Evolutionary conservation across 164 flowering plant genomes (phyloP).

Genomic region (Chloranthus sessilifolius): DNA sequence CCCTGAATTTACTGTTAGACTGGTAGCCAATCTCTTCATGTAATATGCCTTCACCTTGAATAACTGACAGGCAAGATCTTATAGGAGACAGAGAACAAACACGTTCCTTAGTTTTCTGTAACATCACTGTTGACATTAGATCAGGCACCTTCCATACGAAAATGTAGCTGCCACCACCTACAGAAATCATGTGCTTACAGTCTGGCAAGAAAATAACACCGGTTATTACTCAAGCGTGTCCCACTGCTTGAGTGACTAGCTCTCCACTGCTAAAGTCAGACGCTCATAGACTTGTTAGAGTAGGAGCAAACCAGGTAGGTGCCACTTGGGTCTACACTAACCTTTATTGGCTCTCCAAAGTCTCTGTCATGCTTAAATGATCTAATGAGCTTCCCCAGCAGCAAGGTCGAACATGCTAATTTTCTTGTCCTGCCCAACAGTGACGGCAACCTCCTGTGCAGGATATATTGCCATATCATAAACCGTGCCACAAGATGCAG

Average conservation of each 20-base stretch:
- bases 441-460: conserved; percentile 40
- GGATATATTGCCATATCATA: conserved; percentile 69
- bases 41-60: conserved; percentile 19
- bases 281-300: conserved; percentile 61
- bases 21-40: conserved; percentile 19
- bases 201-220: conserved; percentile 67
- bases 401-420: too few species aligned
- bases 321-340: conserved; percentile 65
- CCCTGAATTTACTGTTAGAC: conserved; percentile 7
- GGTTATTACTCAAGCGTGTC: conserved; percentile 63
- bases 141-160: conserved; percentile 68
- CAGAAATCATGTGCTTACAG: conserved; percentile 68
- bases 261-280: conserved; percentile 55
- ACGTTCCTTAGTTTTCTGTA: conserved; percentile 36
- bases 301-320: conserved; percentile 65
- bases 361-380: conserved; percentile 48
- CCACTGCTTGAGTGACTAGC: conserved; percentile 48
- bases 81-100: conserved; percentile 27
- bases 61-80: conserved; percentile 15
- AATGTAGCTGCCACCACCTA: conserved; percentile 71
- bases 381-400: conserved; percentile 52
- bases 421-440: conserved; percentile 72
- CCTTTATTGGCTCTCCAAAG: conserved; percentile 68
- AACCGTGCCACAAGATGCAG: conserved; percentile 51
- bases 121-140: conserved; percentile 40